A percentile compares a stretch with the other conserved stretches of the same genome.
Conservation (phyloP, 495 filamentous ascomycete species). For the Evansstolkia leycettana region DNA sequence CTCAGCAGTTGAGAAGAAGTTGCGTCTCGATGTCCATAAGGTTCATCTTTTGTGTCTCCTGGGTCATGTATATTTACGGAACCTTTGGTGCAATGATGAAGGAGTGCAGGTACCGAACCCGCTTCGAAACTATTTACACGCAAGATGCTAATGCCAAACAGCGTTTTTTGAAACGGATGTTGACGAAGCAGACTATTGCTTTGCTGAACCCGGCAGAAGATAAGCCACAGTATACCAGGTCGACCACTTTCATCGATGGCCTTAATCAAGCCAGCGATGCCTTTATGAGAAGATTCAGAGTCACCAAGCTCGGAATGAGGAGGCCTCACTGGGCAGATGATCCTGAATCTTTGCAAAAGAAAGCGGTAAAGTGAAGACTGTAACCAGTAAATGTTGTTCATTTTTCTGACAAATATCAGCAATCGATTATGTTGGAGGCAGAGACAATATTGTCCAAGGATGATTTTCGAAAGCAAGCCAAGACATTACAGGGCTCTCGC, state of each 20-base stretch:
- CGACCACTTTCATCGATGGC: slow-evolving; percentile 66
- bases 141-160: slow-evolving; percentile 7
- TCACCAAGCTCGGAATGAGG: slow-evolving; percentile 58
- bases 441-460: slow-evolving; percentile 40
- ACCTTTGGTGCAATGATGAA: slow-evolving; percentile 79
- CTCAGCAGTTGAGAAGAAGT: slow-evolving; percentile 54
- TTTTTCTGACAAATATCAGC: slow-evolving; percentile 11
- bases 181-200: slow-evolving; percentile 46
- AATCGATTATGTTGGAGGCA: slow-evolving; percentile 24
- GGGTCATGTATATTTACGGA: slow-evolving; percentile 59
- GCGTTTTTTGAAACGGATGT: slow-evolving; percentile 41
- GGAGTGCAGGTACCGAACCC: slow-evolving; percentile 40
- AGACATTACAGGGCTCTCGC: slow-evolving; percentile 58
- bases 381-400: background rate
- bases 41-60: slow-evolving; percentile 73
- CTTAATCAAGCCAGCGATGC: slow-evolving; percentile 53
- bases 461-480: slow-evolving; percentile 62
- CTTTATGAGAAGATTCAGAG: slow-evolving; percentile 53
- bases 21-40: slow-evolving; percentile 72
- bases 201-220: slow-evolving; percentile 51
- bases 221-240: slow-evolving; percentile 56
- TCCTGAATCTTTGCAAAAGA: slow-evolving; percentile 43
- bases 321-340: slow-evolving; percentile 62
- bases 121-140: too few species aligned
- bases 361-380: slow-evolving; percentile 17